These are phyloP conservation scores for Ustilago tritici DNA, from an alignment of 1,284 basidiomycete genomes.

Conservation along the genomic window DNA sequence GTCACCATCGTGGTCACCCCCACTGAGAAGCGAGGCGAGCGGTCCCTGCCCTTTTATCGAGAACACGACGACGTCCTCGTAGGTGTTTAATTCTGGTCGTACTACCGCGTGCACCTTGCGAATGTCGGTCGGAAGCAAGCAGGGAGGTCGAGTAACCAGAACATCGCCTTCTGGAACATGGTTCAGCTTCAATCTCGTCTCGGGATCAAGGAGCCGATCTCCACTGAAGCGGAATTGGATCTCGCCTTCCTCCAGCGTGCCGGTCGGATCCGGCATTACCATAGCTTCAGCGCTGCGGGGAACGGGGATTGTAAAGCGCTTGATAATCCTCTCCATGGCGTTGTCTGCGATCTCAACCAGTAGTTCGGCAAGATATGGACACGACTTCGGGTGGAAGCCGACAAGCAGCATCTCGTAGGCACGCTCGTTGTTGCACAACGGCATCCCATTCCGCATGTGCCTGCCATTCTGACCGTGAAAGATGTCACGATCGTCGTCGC, in stretches of 20 bases:
- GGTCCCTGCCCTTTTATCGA: slow-evolving; percentile 52
- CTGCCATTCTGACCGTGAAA: slow-evolving; percentile 31
- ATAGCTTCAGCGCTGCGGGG: slow-evolving; percentile 37
- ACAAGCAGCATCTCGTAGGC: slow-evolving; percentile 60
- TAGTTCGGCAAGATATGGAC: slow-evolving; percentile 40
- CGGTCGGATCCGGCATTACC: slow-evolving; percentile 41
- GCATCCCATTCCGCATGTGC: slow-evolving; percentile 52
- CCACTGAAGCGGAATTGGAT: slow-evolving; percentile 58
- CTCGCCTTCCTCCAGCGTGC: slow-evolving; percentile 56
- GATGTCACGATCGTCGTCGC: slow-evolving; percentile 29
- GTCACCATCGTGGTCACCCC: slow-evolving; percentile 67
- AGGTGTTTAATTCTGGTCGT: slow-evolving; percentile 35
- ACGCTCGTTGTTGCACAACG: slow-evolving; percentile 51
- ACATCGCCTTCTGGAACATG: slow-evolving; percentile 55
- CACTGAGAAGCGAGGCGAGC: slow-evolving; percentile 57
- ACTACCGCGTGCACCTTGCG: slow-evolving; percentile 60
- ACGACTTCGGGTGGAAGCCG: slow-evolving; percentile 53
- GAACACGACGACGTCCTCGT: slow-evolving; percentile 63
- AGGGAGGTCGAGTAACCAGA: slow-evolving; percentile 59
- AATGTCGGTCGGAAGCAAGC: slow-evolving; percentile 64
- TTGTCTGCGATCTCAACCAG: slow-evolving; percentile 22
- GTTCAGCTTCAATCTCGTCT: slow-evolving; percentile 21
- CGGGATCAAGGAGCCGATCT: slow-evolving; percentile 41
- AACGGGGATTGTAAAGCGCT: slow-evolving; percentile 37
- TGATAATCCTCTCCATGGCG: slow-evolving; percentile 38